Base-by-base conservation (phyloP, 2,329 filamentous ascomycete species). In the Penicillium palitans region DNA sequence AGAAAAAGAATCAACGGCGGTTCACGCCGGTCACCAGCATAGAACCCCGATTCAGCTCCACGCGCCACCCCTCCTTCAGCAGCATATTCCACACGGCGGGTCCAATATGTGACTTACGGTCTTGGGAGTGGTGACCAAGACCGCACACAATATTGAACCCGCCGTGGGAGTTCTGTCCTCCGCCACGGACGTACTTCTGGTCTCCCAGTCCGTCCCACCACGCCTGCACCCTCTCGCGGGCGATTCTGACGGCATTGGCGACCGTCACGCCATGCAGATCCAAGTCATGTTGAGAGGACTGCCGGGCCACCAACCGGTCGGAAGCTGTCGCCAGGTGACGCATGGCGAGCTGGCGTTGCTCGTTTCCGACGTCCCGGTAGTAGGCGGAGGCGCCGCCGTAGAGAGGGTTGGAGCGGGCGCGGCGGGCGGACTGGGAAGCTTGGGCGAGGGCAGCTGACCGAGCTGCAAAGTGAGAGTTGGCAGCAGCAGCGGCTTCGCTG, bases 241-340 rank as follows among this genome's bases (percentile, higher is more conserved):
- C 87, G 63, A 97, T 96, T 3, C 90, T 82, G 31, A 92, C 86
- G 1, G 90, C 93, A 72, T 96, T 90, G 49, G 86, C 80, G 1
- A 97, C 92, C 45, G 83, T 87, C 6, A 96, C 86, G 6, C 91
- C 91, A 72, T 98, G 93, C 27, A 98, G 79, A 73, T 98, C 93
- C 8, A 96, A 79, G 21, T 81, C 78, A 1, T 75, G 79, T 1
- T 72, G 59, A 0, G 81, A 82, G 51, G 90, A 93, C 69, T 92
- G 88, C 10, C 77, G 71, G 12, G 87, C 81, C 1, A 93, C 93
- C 4, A 88, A 80, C 0, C 83, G 75, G 67, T 95, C 89, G 1
- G 91, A 90, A 1, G 87, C 87, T 0, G 80, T 80, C n/a, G 86
- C 86, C 19, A 80, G 80, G n/a, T 86, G 83, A 19, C 78, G 78